phyloP scores from a whole-genome alignment of 192 early-diverging fungal genomes.

The Backusella psychrophila region DNA sequence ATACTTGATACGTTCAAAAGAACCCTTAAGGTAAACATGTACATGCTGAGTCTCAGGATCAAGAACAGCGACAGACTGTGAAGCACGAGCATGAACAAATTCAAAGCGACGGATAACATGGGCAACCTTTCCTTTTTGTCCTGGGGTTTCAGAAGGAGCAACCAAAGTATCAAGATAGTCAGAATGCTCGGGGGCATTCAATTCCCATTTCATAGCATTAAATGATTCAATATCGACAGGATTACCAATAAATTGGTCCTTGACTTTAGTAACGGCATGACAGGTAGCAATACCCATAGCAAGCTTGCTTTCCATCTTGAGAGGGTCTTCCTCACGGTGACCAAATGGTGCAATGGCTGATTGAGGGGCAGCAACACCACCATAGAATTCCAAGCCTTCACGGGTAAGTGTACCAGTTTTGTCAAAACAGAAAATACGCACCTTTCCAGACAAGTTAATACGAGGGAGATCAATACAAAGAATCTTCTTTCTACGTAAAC shows the following conservation, averaged over 20 bases:
- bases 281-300: slow-evolving; percentile 56
- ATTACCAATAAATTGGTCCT: slow-evolving; percentile 64
- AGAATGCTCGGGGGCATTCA: slow-evolving; percentile 21
- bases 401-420: slow-evolving; percentile 80
- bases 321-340: slow-evolving; percentile 25
- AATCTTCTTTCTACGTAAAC: slow-evolving; percentile 62
- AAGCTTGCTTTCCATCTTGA: slow-evolving; percentile 26
- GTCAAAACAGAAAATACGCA: slow-evolving; percentile 76
- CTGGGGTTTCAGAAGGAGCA: slow-evolving; percentile 32
- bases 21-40: slow-evolving; percentile 76
- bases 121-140: slow-evolving; percentile 29
- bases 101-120: slow-evolving; percentile 70
- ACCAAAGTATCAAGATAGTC: slow-evolving; percentile 51
- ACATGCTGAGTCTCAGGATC: slow-evolving; percentile 51
- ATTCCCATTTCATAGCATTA: slow-evolving; percentile 53
- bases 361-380: slow-evolving; percentile 23
- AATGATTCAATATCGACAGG: slow-evolving; percentile 83
- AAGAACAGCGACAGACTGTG: slow-evolving; percentile 67
- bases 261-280: slow-evolving; percentile 61
- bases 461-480: slow-evolving; percentile 71
- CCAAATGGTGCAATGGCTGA: slow-evolving; percentile 17
- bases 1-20: slow-evolving; percentile 68
- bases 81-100: slow-evolving; percentile 74
- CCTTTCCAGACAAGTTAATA: slow-evolving; percentile 73
- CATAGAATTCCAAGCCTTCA: slow-evolving; percentile 69